Evolutionary conservation across 768 basidiomycete species (phyloP).

Genomic region (Hygrophorus russula): DNA sequence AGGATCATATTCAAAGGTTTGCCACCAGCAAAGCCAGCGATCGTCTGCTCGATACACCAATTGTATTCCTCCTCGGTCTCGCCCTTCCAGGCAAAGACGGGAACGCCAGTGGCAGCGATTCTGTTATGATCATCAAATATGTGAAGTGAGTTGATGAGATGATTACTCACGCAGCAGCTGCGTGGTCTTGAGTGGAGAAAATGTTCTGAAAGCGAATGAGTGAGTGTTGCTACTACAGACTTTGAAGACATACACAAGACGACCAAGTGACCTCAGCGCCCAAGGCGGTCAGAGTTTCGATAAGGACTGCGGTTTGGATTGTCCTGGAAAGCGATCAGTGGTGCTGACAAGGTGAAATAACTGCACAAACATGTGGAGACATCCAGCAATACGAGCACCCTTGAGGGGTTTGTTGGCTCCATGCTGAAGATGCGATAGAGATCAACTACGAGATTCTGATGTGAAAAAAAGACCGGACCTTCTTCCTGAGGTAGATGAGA

Average conservation of each 20-base stretch:
- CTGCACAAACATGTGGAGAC: slow-evolving; percentile 80
- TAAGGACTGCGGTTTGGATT: slow-evolving; percentile 96
- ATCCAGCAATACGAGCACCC: slow-evolving; percentile 94
- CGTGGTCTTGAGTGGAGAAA: slow-evolving; percentile 99
- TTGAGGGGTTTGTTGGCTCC: slow-evolving; percentile 73
- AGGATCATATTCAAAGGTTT: slow-evolving; percentile 95
- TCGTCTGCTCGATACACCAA: slow-evolving; percentile 97
- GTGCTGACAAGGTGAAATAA: background rate
- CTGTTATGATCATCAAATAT: slow-evolving; percentile 23
- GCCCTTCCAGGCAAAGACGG: slow-evolving; percentile 99
- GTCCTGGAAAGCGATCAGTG: slow-evolving; percentile 48
- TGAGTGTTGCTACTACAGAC: background rate
- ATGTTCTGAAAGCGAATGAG: slow-evolving; percentile 61
- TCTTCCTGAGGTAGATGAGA: slow-evolving; percentile 84
- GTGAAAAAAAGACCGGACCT: slow-evolving; percentile 36
- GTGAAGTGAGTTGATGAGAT: slow-evolving; percentile 1
- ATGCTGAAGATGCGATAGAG: slow-evolving; percentile 38
- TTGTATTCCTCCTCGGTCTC: slow-evolving; percentile 98
- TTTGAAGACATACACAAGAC: slow-evolving; percentile 61
- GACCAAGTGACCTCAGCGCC: slow-evolving; percentile 99
- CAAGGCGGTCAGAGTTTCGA: slow-evolving; percentile 91
- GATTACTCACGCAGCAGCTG: slow-evolving; percentile 78
- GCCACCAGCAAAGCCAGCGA: slow-evolving; percentile 77
- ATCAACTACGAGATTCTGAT: slow-evolving; percentile 5
- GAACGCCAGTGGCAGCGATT: slow-evolving; percentile 96